Conservation (phyloP, 495 filamentous ascomycete species). For the Xylaria sp. region DNA sequence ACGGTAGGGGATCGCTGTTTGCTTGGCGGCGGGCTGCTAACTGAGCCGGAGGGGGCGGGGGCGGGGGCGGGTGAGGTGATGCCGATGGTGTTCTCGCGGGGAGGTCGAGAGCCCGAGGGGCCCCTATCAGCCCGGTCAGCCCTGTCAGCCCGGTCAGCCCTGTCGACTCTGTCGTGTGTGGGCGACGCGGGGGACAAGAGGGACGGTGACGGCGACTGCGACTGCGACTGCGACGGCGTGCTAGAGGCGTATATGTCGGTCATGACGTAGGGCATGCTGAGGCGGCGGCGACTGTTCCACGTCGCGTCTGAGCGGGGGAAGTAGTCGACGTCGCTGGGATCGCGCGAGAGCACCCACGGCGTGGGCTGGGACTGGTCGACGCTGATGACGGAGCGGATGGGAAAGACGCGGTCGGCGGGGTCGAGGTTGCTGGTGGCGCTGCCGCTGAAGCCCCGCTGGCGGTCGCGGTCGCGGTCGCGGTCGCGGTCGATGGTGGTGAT, state of each 20-base stretch:
- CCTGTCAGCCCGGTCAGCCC: too few relatives aligned
- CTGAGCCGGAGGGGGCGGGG: conserved; percentile 30
- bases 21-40: conserved; percentile 42
- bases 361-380: conserved; percentile 63
- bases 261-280: conserved; percentile 25
- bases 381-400: conserved; percentile 81
- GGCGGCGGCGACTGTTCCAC: conserved; percentile 35
- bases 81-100: conserved; percentile 35
- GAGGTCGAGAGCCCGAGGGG: conserved; percentile 4
- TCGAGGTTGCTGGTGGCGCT: conserved; percentile 36
- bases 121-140: neutral
- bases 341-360: conserved; percentile 39
- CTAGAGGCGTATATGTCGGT: conserved; percentile 12
- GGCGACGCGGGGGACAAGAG: conserved; percentile 19
- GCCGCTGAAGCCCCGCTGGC: conserved; percentile 34
- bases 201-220: conserved; percentile 16
- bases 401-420: conserved; percentile 74
- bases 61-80: too few relatives aligned
- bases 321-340: conserved; percentile 41
- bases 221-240: conserved; percentile 19
- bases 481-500: conserved; percentile 34
- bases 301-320: conserved; percentile 34
- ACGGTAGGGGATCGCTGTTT: conserved; percentile 33
- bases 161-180: conserved; percentile 5
- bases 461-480: too few relatives aligned